These are phyloP conservation scores for Aspergillus diversus DNA, from an alignment of 495 filamentous ascomycete species.

Conservation along the genomic window DNA sequence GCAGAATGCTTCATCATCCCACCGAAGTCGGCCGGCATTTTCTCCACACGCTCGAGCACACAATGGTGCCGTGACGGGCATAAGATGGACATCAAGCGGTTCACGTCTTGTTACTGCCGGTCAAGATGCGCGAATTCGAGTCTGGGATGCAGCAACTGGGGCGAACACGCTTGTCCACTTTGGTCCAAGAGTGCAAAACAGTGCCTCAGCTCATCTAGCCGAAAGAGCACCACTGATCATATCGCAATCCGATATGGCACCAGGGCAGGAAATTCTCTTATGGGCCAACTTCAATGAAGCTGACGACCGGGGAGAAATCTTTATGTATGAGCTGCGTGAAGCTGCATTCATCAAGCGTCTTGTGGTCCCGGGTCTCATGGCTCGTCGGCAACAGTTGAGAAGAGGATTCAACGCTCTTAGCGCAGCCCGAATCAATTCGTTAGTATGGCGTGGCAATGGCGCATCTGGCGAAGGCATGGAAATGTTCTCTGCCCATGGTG, in stretches of 20 bases:
- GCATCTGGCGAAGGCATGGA: constrained; percentile 50
- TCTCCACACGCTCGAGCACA: constrained; percentile 65
- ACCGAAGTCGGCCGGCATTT: constrained; percentile 47
- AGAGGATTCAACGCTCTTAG: constrained; percentile 39
- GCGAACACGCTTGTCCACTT: constrained; percentile 85
- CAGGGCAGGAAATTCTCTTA: constrained; percentile 65
- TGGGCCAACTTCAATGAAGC: constrained; percentile 70
- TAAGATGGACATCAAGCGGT: constrained; percentile 82
- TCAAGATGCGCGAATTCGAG: constrained; percentile 78
- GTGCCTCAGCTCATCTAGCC: constrained; percentile 55
- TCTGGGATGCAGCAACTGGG: constrained; percentile 79
- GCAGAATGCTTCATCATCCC: constrained; percentile 28
- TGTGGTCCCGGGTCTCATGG: constrained; percentile 59
- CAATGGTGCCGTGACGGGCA: constrained; percentile 75
- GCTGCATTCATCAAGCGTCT: constrained; percentile 74
- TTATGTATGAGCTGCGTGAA: constrained; percentile 74
- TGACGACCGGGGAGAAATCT: constrained; percentile 64
- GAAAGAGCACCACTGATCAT: constrained; percentile 64
- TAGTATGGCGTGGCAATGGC: constrained; percentile 69
- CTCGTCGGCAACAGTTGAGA: constrained; percentile 35
- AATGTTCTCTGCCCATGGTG: constrained; percentile 56
- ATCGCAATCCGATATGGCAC: constrained; percentile 52
- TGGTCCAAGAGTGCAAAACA: constrained; percentile 75
- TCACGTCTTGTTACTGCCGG: constrained; percentile 74
- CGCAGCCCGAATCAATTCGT: constrained; percentile 64